Base-by-base conservation (phyloP, 2,329 filamentous ascomycete species). In the Xylogone sp. region DNA sequence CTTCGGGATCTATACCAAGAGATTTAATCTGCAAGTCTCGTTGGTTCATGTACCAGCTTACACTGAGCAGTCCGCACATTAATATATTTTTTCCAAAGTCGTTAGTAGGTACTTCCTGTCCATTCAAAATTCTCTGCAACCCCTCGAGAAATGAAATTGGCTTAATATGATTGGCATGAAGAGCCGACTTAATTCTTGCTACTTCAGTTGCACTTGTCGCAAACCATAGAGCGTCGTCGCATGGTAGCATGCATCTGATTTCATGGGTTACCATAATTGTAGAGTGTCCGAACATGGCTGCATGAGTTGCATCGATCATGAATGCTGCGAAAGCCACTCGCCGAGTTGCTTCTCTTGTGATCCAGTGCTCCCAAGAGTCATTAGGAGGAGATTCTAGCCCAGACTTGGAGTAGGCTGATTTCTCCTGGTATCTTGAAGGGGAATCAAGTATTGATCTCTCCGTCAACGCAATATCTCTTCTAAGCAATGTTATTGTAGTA, bases 1-100 rank as follows among this genome's bases (percentile, higher is more conserved):
- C 84, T 60, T 86, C 83, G 0, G 83, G 82, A 9, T 43, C 52
- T 50, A 90, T 88, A 12, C 81, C 90, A 0, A 97, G 77, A 1
- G 90, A 90, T 65, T 85, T 91, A 53, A 96, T 86, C 70, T 96
- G 91, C 10, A 96, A 78, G 65, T 97, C 92, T 62, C 91, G 82
- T 67, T 96, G 91, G 65, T 95, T 93, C 87, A 97, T 91, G 68
- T 97, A 91, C 88, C 90, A 96, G 63, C 87, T 92, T 39, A 96
- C 89, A 59, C 90, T 96, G 22, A 97, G 75, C 31, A 97, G 72
- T 0, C 92, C 92, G 1, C 91, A 87, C 90, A 97, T 96, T 46
- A 97, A 77, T 42, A 95, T 90, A 5, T 87, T 92, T 29, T 92
- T 84, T 1, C 92, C 92, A 65, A 97, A 97, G 0, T 89, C 86